Evolutionary conservation across 2,329 filamentous ascomycete genomes (phyloP), one percentile per base, ranked within the genome.

Genomic region (Colletotrichum eremochloae): DNA sequence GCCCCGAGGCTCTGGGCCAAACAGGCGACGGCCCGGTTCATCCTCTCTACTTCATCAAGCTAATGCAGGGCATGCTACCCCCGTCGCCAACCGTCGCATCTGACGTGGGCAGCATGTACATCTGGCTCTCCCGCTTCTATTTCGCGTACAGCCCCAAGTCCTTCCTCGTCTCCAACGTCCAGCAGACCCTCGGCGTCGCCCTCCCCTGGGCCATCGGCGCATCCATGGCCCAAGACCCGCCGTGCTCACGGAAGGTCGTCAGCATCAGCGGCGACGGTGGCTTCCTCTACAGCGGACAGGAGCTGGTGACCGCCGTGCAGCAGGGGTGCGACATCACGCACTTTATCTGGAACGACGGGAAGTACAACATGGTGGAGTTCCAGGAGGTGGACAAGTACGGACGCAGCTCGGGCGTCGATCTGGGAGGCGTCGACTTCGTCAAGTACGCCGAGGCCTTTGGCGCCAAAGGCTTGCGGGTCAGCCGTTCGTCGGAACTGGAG

Each of bases 281-380:
- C 29, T 86, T 86, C 78, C 84, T 86, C 80, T 86, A 86, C 79
- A 84, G 82, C 29, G 80, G 80, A 0, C 83, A 85, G 71, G 85
- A 86, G 72, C 77, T 86, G 4, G 80, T 78, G 0, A 86, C 85
- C 0, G 84, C 85, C 5, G 84, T 86, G 20, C 80, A 81, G 74
- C 84, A 86, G 61, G 79, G 80, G 9, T 86, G 84, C 76, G 81
- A 86, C 68, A 85, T 86, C 75, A 86, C 85, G 24, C 85, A 86
- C 74, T 86, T 86, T 72, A 80, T 86, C 74, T 86, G 84, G 84
- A 86, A 86, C 75, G 85, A 86, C 73, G 82, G 82, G 56, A 81
- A 81, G 40, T 86, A 84, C 77, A 86, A 86, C 75, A 86, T 86
- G 85, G 84, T 86, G 5, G 82, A 86, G 77, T 86, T 86, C 75